Evolutionary conservation across 1,284 basidiomycete genomes (phyloP), one percentile per base, ranked within the genome.

Genomic region (Ceratobasidium sp.): DNA sequence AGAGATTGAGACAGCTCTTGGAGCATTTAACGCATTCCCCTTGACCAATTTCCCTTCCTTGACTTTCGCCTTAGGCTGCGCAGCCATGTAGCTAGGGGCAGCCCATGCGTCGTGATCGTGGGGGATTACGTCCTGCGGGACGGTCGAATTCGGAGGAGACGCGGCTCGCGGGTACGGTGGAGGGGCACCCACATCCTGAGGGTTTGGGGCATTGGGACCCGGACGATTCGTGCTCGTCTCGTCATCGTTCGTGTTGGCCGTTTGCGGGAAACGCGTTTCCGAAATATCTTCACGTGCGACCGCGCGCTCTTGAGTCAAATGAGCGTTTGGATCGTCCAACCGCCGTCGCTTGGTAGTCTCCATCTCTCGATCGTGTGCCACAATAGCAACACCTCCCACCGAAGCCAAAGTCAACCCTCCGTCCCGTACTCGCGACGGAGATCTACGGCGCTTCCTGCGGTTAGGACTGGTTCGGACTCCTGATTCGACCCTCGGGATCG

Each of bases 91-190:
- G 20, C 64, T 67, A 66, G 74, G 74, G 52, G 50, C 56, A 4
- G 52, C 9, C 74, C 74, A 76, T 46, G 74, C 74, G 15, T 76
- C 52, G 17, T 76, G 74, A 46, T 76, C 42, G 54, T 76, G 74
- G 26, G 74, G 52, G 20, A 76, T 76, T n/a, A 59, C 40, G 42
- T 38, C 52, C 20, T 54, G 48, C n/a, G 17, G 13, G 46, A 56
- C 42, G 40, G 62, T 48, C 62, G 52, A 50, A 59, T 56, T 42
- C 23, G 52, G 28, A 52, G 26, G 52, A 40, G 38, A 28, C 15
- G 64, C 44, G 23, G 42, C 40, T 64, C n/a, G 61, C 46, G 61
- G 61, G n/a, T 46, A 44, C 42, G 26, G 61, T 26, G 61, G 40
- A 42, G 61, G 17, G 23, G 17, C 42, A 42, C 61, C 38, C 17